These are phyloP conservation scores for Rhynchosporium secalis DNA, from an alignment of 2,329 filamentous ascomycete genomes.

Conservation along the genomic window DNA sequence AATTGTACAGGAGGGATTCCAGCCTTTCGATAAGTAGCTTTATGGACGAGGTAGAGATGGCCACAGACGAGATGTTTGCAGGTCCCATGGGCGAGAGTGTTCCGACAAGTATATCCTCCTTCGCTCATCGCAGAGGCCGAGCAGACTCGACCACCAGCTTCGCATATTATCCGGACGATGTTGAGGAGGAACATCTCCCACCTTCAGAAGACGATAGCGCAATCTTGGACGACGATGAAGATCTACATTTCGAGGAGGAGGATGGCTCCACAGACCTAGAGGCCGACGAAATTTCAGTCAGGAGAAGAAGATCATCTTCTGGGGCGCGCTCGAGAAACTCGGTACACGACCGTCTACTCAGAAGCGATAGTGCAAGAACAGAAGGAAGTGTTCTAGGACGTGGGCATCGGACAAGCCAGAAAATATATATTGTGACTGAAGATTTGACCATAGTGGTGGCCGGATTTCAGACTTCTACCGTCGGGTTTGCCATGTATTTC, in stretches of 20 bases:
- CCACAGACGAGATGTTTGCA: slow-evolving; percentile 91
- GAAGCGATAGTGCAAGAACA: slow-evolving; percentile 69
- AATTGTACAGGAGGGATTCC: slow-evolving; percentile 64
- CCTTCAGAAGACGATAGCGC: slow-evolving; percentile 42
- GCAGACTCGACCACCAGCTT: slow-evolving; percentile 88
- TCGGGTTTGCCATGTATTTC: slow-evolving; percentile 70
- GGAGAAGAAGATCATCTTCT: slow-evolving; percentile 64
- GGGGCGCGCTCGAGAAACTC: slow-evolving; percentile 54
- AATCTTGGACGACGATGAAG: slow-evolving; percentile 44
- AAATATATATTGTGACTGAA: slow-evolving; percentile 89
- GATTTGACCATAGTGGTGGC: slow-evolving; percentile 92
- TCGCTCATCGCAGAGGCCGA: slow-evolving; percentile 77
- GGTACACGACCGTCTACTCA: slow-evolving; percentile 64
- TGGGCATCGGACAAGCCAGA: slow-evolving; percentile 73
- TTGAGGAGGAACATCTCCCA: slow-evolving; percentile 53
- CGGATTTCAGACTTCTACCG: slow-evolving; percentile 76
- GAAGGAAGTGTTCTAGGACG: slow-evolving; percentile 61
- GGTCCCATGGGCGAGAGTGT: slow-evolving; percentile 94
- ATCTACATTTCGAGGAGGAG: slow-evolving; percentile 38
- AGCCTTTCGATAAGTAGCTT: slow-evolving; percentile 77
- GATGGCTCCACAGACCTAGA: slow-evolving; percentile 40
- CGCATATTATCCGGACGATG: slow-evolving; percentile 76
- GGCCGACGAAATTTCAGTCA: slow-evolving; percentile 43
- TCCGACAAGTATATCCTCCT: slow-evolving; percentile 91
- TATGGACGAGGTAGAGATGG: slow-evolving; percentile 97